These are phyloP conservation scores for Apiotrichum akiyoshidainum DNA, from an alignment of 1,284 basidiomycete genomes.

Conservation along the genomic window DNA sequence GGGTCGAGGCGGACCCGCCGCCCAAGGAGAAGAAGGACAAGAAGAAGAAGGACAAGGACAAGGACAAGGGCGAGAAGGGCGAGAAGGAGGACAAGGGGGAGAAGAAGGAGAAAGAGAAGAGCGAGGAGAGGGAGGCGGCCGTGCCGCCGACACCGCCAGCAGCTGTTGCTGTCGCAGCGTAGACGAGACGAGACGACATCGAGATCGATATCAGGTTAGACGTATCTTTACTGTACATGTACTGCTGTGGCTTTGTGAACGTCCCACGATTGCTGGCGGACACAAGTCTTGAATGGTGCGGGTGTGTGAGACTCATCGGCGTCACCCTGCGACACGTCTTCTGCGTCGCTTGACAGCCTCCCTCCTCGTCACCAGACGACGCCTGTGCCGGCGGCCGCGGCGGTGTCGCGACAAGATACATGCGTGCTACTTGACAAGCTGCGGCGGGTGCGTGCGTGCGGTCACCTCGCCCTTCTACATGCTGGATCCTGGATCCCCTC, in stretches of 20 bases:
- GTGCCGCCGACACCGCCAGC: no score
- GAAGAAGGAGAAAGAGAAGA: constrained; percentile 2
- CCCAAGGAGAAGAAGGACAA: constrained; percentile 20
- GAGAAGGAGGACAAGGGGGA: constrained; percentile 3
- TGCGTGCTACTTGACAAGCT: background rate
- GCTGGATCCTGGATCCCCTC: background rate
- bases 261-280: no score
- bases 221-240: no score
- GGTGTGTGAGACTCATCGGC: no score
- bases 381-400: background rate
- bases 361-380: background rate
- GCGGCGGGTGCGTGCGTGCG: background rate
- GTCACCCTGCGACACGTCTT: no score
- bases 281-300: no score
- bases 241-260: no score
- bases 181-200: no score
- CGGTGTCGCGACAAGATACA: constrained; percentile 5
- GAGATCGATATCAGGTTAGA: no score
- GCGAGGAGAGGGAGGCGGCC: constrained; percentile 2
- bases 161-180: no score
- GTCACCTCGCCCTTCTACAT: background rate
- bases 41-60: constrained; percentile 19
- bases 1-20: constrained; percentile 20
- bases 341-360: no score
- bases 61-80: constrained; percentile 4